Percentiles rank a stretch among this genome's conserved stretches.
Evolutionary conservation across 208 protist species (phyloP).

Genomic region (Novymonas esmeraldas): DNA sequence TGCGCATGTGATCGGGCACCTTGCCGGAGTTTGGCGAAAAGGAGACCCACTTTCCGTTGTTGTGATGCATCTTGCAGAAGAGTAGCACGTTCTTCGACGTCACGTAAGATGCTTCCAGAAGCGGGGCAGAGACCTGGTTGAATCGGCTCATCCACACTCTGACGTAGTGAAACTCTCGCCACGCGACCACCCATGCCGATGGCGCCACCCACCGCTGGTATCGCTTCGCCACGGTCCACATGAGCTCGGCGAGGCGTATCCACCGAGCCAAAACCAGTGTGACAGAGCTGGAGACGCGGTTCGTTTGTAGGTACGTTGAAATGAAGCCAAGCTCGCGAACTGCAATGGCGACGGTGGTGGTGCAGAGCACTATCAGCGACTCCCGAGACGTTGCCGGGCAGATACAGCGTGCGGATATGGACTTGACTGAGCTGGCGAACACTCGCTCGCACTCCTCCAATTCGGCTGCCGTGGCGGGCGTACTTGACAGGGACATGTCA

Average conservation of each 20-base stretch:
- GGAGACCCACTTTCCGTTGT: slow-evolving; percentile 27
- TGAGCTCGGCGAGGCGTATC: slow-evolving; percentile 5
- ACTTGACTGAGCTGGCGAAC: neutral
- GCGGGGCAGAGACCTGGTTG: neutral
- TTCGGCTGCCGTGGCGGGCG: neutral
- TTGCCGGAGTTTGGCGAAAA: too few species aligned
- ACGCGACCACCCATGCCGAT: slow-evolving; percentile 17
- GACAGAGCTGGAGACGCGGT: neutral
- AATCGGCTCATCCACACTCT: neutral
- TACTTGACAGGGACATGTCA: neutral
- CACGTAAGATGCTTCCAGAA: neutral
- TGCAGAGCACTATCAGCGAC: slow-evolving; percentile 3
- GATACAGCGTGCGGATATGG: too few species aligned
- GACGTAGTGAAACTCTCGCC: slow-evolving; percentile 2
- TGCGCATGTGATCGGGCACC: too few species aligned
- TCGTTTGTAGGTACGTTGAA: neutral
- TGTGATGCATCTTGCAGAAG: slow-evolving; percentile 28
- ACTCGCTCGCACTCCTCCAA: slow-evolving; percentile 13
- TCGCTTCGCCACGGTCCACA: slow-evolving; percentile 6
- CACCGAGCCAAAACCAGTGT: slow-evolving; percentile 1
- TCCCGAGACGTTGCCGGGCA: neutral
- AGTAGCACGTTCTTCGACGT: slow-evolving; percentile 8
- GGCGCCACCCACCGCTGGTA: slow-evolving; percentile 23
- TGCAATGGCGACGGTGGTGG: neutral
- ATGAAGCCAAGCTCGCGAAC: neutral